These are phyloP conservation scores for Paspalum notatum DNA, from an alignment of 176 grass and related monocot species.

Conservation along the genomic window DNA sequence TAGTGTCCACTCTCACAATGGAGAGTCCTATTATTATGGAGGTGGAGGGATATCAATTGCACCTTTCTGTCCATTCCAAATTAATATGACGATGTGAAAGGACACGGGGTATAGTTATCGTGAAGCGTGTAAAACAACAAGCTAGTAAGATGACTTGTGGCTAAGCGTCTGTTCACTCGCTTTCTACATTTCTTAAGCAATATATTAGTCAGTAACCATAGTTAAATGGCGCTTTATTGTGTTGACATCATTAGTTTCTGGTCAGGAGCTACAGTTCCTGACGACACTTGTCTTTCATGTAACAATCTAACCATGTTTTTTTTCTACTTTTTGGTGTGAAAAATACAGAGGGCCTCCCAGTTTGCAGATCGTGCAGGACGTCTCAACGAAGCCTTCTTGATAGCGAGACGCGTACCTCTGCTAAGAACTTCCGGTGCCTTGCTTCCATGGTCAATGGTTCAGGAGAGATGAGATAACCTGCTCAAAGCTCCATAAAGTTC, in stretches of 20 bases:
- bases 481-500: background rate
- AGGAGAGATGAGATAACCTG: constrained; percentile 53
- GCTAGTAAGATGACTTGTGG: background rate
- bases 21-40: background rate
- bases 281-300: background rate
- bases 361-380: constrained; percentile 47
- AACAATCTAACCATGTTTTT: constrained; percentile 31
- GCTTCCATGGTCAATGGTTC: constrained; percentile 64
- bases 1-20: background rate
- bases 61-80: background rate
- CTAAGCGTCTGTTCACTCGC: background rate
- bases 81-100: background rate
- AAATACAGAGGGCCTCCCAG: constrained; percentile 63
- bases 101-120: background rate
- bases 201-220: background rate
- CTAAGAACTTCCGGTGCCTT: constrained; percentile 55
- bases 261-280: background rate
- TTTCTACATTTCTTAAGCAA: background rate
- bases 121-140: constrained; percentile 8
- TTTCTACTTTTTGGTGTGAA: constrained; percentile 17
- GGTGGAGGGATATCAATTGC: background rate
- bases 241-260: constrained; percentile 19
- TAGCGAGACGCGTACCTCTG: constrained; percentile 55
- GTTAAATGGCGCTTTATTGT: background rate
- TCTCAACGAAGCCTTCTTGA: constrained; percentile 69